Base-by-base conservation (phyloP, 345 rosid genomes). In the Nasturtium officinale region DNA sequence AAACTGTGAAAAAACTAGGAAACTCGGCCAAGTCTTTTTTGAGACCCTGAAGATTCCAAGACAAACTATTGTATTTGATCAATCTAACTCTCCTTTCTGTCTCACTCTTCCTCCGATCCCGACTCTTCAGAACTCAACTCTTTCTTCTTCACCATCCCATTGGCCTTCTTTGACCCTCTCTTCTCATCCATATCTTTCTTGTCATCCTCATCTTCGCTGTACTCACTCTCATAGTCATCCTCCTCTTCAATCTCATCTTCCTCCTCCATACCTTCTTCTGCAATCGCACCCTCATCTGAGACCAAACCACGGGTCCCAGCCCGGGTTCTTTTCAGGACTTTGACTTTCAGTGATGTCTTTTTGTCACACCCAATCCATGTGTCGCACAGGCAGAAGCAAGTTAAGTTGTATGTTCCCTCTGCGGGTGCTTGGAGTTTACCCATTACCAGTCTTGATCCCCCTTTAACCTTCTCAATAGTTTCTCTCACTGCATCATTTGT, bases 281-380 rank as follows among this genome's bases (percentile, higher is more conserved):
- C 78, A 17, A 82, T 30, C 5, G 83, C 83, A 60, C 92, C 92
- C 76, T 95, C 98, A 17, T 95, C 98, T 11, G 87, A 61, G 4
- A 82, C 75, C 13, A 78, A 55, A 17, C 89, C 96, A 16, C 96
- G 83, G 3, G 92, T 82, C 37, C 97, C 98, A 9, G 96, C 94
- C 61, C 98, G 80, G 23, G 99, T 89, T 75, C 92, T 80, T 74
- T 89, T 95, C 78, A 90, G 80, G 69, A 95, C 80, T 79, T 91
- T 95, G 59, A 91, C 85, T 82, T 91, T 95, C 74, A 86, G 60
- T 50, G 83, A 85, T 17, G 78, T 69, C 84, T 73, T 89, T 62
- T 65, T 83, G 80, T 95, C 99, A 48, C 99, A 95, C 3, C 99
- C 99, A 35, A 95, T 85, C 98, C 98, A 95, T 7, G 98, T 82